Percentiles rank a stretch among this genome's conserved stretches.
These are phyloP conservation scores for Fallopia convolvulus DNA, from an alignment of 148 eudicot species.

Conservation along the genomic window DNA sequence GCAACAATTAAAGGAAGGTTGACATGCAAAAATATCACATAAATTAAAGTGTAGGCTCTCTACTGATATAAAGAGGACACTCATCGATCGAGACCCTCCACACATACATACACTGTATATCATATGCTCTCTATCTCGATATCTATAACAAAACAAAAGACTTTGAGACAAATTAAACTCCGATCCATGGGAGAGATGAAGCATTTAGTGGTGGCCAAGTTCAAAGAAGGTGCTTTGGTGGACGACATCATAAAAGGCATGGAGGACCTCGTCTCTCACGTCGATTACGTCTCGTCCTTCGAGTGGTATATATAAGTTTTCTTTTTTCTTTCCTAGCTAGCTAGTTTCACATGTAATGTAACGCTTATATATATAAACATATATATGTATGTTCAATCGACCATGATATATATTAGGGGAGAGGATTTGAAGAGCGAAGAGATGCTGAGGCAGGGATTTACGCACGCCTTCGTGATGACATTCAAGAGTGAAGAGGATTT, in stretches of 20 bases:
- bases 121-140: background rate
- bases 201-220: conserved; percentile 86
- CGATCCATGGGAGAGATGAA: conserved; percentile 58
- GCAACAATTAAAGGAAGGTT: background rate
- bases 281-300: conserved; percentile 60
- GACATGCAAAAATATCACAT: background rate
- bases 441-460: conserved; percentile 82
- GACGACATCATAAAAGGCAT: conserved; percentile 65
- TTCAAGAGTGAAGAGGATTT: conserved; percentile 63
- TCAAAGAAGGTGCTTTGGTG: conserved; percentile 67
- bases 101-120: background rate
- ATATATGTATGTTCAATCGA: too few relatives aligned
- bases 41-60: too few relatives aligned
- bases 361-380: too few relatives aligned
- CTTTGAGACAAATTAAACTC: background rate
- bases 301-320: conserved; percentile 49
- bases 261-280: conserved; percentile 57
- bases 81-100: background rate
- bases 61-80: background rate
- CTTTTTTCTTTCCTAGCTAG: background rate
- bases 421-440: conserved; percentile 72
- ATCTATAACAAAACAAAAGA: background rate
- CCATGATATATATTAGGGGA: conserved; percentile 42
- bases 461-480: conserved; percentile 76
- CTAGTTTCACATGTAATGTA: too few relatives aligned